Evolutionary conservation across 1,139 yeast genomes (phyloP).

Genomic region (Schwanniomyces etchellsii): DNA sequence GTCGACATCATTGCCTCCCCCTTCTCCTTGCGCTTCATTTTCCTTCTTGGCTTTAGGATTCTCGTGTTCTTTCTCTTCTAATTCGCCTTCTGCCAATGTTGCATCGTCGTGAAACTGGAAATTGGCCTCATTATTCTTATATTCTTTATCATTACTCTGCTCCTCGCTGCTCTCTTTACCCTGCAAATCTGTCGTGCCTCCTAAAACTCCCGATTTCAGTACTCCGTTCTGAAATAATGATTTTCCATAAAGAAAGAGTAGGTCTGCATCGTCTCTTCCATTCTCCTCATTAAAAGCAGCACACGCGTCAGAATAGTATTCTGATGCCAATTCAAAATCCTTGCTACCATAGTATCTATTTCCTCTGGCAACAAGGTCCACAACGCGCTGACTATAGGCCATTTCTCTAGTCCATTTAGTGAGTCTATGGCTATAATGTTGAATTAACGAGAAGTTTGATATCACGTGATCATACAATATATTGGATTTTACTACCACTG

Average conservation of each 20-base stretch:
- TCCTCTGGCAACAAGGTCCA: constrained; percentile 50
- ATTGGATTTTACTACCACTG: background rate
- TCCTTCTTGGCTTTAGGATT: constrained; percentile 19
- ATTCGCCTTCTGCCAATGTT: constrained; percentile 32
- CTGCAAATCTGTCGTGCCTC: constrained; percentile 37
- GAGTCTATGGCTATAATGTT: background rate
- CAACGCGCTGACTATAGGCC: constrained; percentile 29
- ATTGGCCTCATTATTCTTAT: too few relatives aligned
- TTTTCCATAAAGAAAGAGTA: constrained; percentile 72
- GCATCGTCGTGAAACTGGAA: constrained; percentile 56
- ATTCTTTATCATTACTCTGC: constrained; percentile 18
- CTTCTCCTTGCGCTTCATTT: constrained; percentile 27
- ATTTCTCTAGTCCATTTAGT: too few relatives aligned
- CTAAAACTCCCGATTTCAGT: constrained; percentile 72
- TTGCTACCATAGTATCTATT: constrained; percentile 56
- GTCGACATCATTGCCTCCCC: constrained; percentile 25
- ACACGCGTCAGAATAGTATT: constrained; percentile 72
- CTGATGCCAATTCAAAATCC: constrained; percentile 65
- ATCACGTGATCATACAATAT: too few relatives aligned
- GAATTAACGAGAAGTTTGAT: too few relatives aligned
- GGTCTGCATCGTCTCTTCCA: constrained; percentile 61
- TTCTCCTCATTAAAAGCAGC: constrained; percentile 44
- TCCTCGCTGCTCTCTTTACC: constrained; percentile 16
- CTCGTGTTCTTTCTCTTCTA: constrained; percentile 19
- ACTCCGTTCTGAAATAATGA: constrained; percentile 78